These are phyloP conservation scores for Adiantum capillusveneris DNA, from an alignment of 75 land plant species.

Conservation along the genomic window DNA sequence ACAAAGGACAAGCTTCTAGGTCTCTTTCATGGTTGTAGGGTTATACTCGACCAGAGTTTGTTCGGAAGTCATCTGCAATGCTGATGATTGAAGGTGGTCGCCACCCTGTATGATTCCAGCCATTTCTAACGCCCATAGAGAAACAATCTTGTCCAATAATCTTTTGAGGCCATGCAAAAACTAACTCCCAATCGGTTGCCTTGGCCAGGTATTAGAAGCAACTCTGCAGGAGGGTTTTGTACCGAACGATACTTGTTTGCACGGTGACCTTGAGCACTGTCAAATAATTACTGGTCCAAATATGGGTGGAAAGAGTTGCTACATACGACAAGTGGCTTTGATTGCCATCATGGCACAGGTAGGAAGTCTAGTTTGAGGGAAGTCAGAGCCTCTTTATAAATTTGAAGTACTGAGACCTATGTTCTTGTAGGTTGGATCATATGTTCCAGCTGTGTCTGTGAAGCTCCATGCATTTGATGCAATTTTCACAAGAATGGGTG, in stretches of 20 bases:
- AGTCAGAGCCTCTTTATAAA: not conserved
- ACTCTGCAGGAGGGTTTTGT: conserved; percentile 79
- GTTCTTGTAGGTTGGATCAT: conserved; percentile 83
- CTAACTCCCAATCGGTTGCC: not conserved
- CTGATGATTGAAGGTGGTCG: conserved; percentile 68
- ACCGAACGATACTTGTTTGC: conserved; percentile 78
- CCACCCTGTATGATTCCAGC: conserved; percentile 63
- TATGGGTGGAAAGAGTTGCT: conserved; percentile 99
- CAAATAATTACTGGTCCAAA: conserved; percentile 96
- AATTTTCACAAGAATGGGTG: conserved; percentile 89
- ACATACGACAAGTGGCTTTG: conserved; percentile 97
- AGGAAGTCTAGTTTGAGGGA: not conserved
- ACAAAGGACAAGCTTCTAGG: too few species aligned
- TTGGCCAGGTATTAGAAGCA: conserved; percentile 64
- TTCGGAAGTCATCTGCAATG: conserved; percentile 54
- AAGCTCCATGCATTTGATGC: conserved; percentile 88
- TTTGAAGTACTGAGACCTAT: too few species aligned
- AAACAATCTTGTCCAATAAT: not conserved
- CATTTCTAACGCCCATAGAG: not conserved
- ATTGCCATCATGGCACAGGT: conserved; percentile 97
- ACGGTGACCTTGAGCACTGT: conserved; percentile 54
- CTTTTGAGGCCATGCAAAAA: too few species aligned
- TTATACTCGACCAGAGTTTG: conserved; percentile 75
- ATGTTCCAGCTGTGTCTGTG: conserved; percentile 86
- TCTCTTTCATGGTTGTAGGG: conserved; percentile 39